A percentile compares a stretch with the other conserved stretches of the same genome.
Conservation (phyloP, 1,139 yeast species). For the Suhomyces panamericanus region DNA sequence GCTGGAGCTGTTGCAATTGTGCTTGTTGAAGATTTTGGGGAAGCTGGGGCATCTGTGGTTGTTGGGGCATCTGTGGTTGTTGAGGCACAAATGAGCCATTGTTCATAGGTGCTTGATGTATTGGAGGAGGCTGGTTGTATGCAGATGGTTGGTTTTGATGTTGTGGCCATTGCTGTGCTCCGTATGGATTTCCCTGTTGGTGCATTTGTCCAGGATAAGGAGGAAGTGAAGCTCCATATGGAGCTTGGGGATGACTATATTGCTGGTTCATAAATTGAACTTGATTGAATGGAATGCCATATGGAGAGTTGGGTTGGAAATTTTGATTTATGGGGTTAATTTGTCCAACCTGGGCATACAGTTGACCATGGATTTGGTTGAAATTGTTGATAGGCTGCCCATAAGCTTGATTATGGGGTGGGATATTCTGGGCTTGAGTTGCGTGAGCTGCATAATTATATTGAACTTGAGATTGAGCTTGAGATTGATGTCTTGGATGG, state of each 20-base stretch:
- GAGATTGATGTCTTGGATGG: constrained; percentile 5
- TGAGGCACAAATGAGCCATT: not conserved
- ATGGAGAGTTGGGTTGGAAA: constrained; percentile 4
- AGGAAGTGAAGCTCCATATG: not conserved
- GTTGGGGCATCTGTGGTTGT: constrained; percentile 17
- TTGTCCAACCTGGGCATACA: not conserved
- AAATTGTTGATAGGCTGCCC: not conserved
- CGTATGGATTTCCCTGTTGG: not conserved
- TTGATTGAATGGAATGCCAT: constrained; percentile 7
- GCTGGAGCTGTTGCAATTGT: constrained; percentile 33
- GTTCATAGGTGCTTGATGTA: not conserved
- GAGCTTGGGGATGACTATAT: not conserved
- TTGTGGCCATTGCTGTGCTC: constrained; percentile 2
- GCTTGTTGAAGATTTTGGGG: constrained; percentile 10
- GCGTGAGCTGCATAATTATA: constrained; percentile 7
- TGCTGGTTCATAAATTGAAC: constrained; percentile 2
- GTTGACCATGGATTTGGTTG: not conserved
- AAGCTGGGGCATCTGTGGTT: constrained; percentile 3
- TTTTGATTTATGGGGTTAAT: constrained; percentile 1
- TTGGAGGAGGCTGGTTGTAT: constrained; percentile 2
- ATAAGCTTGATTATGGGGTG: not conserved
- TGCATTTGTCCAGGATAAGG: not conserved
- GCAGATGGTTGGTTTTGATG: constrained; percentile 4
- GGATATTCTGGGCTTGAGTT: constrained; percentile 12
- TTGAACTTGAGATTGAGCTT: not conserved